Evolutionary conservation across 495 filamentous ascomycete genomes (phyloP).

Genomic region (Penicillium subrubescens): DNA sequence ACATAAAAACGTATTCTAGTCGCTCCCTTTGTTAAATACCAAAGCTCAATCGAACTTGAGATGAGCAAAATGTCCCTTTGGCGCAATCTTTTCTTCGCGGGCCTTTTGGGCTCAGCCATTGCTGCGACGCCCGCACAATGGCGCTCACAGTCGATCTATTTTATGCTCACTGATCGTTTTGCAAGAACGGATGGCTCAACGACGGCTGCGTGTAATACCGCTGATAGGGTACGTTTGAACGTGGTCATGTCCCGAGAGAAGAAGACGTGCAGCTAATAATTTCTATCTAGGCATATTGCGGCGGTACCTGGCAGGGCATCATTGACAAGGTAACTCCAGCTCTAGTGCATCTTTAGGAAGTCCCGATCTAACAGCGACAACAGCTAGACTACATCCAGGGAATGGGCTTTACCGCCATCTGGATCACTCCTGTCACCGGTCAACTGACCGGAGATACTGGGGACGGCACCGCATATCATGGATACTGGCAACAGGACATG

Average conservation of each 20-base stretch:
- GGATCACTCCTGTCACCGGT: constrained; percentile 76
- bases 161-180: constrained; percentile 76
- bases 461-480: constrained; percentile 66
- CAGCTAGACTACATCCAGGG: constrained; percentile 60
- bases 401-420: constrained; percentile 82
- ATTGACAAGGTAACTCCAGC: constrained; percentile 56
- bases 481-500: constrained; percentile 76
- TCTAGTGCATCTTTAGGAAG: background rate
- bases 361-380: constrained; percentile 15
- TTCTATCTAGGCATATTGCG: constrained; percentile 60
- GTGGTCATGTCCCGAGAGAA: background rate
- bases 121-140: constrained; percentile 54
- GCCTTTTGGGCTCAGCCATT: constrained; percentile 28
- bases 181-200: constrained; percentile 68
- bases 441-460: constrained; percentile 55
- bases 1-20: background rate
- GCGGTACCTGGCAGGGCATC: constrained; percentile 74
- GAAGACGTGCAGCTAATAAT: background rate
- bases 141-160: constrained; percentile 70
- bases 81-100: constrained; percentile 18
- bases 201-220: constrained; percentile 53
- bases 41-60: background rate
- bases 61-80: constrained; percentile 13
- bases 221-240: constrained; percentile 29
- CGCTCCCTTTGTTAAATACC: background rate